Base-by-base conservation (phyloP, 2,329 filamentous ascomycete species). In the Chaetothyriales sp. region DNA sequence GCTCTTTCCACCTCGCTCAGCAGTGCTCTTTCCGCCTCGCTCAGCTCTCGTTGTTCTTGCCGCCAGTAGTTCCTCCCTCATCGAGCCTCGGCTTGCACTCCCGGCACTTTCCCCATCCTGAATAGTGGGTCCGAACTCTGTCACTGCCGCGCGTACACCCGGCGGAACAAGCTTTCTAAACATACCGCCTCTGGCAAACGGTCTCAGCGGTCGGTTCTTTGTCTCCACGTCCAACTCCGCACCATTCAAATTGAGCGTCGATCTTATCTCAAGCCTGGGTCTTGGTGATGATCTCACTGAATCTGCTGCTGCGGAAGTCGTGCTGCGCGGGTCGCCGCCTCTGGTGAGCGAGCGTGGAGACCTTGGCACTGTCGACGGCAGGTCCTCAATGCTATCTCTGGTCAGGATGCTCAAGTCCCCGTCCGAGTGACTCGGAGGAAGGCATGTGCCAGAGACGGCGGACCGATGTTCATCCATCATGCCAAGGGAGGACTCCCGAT, bases 301-400 rank as follows among this genome's bases (percentile, higher is more conserved):
- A 13, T 52, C 20, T 22, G n/a, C 19, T n/a, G 44, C 13, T 22
- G 44, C 15, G 22, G 3, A 25, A 25, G 22, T 25, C 3, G 37
- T 4, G 22, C 43, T 37, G 13, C 3, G 22, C 3, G 6, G 3
- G 22, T 25, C 22, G 3, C 6, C 6, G 6, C 6, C 22, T 6
- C 6, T 25, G n/a, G n/a, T 20, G 10, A 44, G 43, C 4, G 54
- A 52, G 48, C 50, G 52, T 28, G 56, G 58, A n/a, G 58, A 58
- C 13, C 54, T 46, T 10, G 54, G 46, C 13, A 60, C 52, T 9
- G 13, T 48, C 13, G 56, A 54, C 19, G 45, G 47, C 29, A 57
- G 22, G 4, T 56, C 54, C 51, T 59, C 57, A 43, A 59, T 54
- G 40, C 56, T 59, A 43, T 60, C 56, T 44, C 57, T 58, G 19